These are phyloP conservation scores for Botrytis medusae DNA, from an alignment of 2,329 filamentous ascomycete species.

Conservation along the genomic window DNA sequence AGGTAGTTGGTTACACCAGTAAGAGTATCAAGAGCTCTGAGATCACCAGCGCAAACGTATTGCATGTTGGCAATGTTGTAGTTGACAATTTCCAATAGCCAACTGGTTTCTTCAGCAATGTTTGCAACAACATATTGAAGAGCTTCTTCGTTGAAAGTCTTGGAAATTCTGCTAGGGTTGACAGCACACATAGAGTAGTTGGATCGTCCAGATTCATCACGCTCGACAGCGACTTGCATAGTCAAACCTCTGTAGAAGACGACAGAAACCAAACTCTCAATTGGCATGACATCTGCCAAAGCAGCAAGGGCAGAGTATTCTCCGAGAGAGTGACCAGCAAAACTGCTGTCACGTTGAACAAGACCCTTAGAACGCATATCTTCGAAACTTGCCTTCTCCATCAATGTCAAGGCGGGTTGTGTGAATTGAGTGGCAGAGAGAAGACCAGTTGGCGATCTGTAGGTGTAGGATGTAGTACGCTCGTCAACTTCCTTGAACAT, in stretches of 20 bases:
- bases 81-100: slow-evolving; percentile 99
- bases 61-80: slow-evolving; percentile 76
- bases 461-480: slow-evolving; percentile 92
- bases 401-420: slow-evolving; percentile 92
- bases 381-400: slow-evolving; percentile 99
- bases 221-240: slow-evolving; percentile 98
- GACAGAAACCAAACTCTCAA: slow-evolving; percentile 95
- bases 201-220: slow-evolving; percentile 85
- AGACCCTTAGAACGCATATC: slow-evolving; percentile 98
- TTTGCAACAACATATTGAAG: slow-evolving; percentile 96
- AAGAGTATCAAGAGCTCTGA: slow-evolving; percentile 69
- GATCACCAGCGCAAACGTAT: slow-evolving; percentile 70
- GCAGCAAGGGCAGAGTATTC: slow-evolving; percentile 97
- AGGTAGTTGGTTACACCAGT: slow-evolving; percentile 81
- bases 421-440: slow-evolving; percentile 98
- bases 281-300: slow-evolving; percentile 98
- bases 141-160: slow-evolving; percentile 97
- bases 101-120: slow-evolving; percentile 88
- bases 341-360: slow-evolving; percentile 93
- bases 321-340: slow-evolving; percentile 95
- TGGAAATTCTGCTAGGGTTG: slow-evolving; percentile 96
- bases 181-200: slow-evolving; percentile 99
- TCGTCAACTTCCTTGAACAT: slow-evolving; percentile 99
- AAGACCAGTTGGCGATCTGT: slow-evolving; percentile 89
- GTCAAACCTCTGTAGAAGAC: slow-evolving; percentile 99